Conservation (phyloP, 176 grass and related monocot genomes). For the Aegilops speltoides region DNA sequence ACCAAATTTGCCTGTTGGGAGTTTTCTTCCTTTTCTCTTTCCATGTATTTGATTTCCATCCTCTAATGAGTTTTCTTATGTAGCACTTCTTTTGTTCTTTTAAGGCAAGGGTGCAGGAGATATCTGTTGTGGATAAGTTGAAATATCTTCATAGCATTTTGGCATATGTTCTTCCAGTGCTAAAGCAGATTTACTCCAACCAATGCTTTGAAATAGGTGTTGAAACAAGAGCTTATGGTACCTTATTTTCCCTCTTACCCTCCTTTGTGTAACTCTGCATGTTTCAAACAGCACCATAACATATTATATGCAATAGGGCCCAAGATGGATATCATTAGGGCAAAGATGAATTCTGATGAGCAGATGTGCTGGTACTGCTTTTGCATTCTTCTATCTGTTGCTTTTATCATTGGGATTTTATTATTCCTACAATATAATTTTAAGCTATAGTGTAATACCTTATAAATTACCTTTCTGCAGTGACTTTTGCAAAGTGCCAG, state of each 20-base stretch:
- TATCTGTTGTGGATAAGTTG: constrained; percentile 81
- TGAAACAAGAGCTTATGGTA: constrained; percentile 88
- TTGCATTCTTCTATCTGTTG: constrained; percentile 17
- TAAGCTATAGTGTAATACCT: not conserved
- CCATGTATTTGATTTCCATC: constrained; percentile 18
- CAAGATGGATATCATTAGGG: constrained; percentile 81
- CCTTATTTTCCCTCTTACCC: constrained; percentile 17
- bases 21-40: constrained; percentile 26
- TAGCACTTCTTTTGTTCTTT: constrained; percentile 24
- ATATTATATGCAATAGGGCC: constrained; percentile 51
- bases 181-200: constrained; percentile 76
- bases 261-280: constrained; percentile 14
- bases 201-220: constrained; percentile 94
- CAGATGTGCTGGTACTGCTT: constrained; percentile 90
- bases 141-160: constrained; percentile 94
- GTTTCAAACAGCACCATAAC: constrained; percentile 16
- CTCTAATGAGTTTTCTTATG: not conserved
- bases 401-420: constrained; percentile 19
- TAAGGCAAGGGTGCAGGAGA: constrained; percentile 88
- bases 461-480: constrained; percentile 45
- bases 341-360: constrained; percentile 82
- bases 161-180: constrained; percentile 75
- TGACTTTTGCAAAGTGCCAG: constrained; percentile 87
- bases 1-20: not conserved
- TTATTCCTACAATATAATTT: not conserved